phyloP scores from a whole-genome alignment of 768 basidiomycete genomes.

The Suillus spraguei region DNA sequence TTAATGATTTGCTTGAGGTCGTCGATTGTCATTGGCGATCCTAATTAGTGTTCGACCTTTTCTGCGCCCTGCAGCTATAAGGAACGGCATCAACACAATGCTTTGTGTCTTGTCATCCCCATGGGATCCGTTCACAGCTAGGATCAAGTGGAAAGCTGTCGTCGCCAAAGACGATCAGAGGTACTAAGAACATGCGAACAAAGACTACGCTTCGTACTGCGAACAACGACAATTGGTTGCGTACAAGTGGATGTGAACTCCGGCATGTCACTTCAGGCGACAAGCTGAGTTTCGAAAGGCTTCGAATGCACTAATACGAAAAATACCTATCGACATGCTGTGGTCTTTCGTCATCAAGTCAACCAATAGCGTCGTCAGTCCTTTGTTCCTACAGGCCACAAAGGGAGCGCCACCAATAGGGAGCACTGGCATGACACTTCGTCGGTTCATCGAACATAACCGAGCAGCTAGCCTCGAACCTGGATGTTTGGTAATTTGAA shows the following conservation, averaged over 20 bases:
- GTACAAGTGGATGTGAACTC: background rate
- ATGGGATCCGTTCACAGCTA: background rate
- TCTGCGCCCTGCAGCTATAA: background rate
- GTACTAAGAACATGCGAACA: background rate
- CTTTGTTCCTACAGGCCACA: background rate
- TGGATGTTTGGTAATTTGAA: background rate
- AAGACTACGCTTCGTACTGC: background rate
- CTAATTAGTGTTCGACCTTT: background rate
- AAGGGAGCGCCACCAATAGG: background rate
- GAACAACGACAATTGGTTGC: background rate
- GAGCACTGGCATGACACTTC: background rate
- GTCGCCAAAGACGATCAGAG: background rate
- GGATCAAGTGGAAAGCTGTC: background rate
- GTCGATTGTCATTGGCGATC: background rate
- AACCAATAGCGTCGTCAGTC: background rate
- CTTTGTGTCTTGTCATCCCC: background rate
- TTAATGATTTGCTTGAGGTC: conserved; percentile 21
- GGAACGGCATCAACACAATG: background rate
- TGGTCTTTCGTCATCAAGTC: background rate
- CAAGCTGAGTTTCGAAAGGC: background rate
- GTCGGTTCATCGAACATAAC: background rate
- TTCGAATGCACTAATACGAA: background rate
- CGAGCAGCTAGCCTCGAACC: background rate
- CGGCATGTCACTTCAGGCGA: background rate
- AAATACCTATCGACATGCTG: background rate